Percentiles rank a stretch among this genome's conserved stretches.
phyloP scores from a whole-genome alignment of 140 eudicot genomes.

The Stevia rebaudiana region DNA sequence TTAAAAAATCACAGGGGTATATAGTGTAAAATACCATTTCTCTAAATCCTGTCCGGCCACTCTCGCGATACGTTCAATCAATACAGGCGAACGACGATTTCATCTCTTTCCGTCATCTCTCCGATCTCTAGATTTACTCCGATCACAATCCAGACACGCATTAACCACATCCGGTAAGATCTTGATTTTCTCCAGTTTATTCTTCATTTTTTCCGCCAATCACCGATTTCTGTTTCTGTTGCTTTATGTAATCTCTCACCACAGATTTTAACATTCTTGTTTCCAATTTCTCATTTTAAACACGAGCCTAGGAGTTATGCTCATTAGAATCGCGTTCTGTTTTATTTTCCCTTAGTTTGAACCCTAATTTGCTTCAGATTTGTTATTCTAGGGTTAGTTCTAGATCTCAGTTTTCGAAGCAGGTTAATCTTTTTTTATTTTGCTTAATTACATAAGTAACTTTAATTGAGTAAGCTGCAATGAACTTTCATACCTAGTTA shows the following conservation, averaged over 20 bases:
- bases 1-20: not conserved
- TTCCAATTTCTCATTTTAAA: not conserved
- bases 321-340: not conserved
- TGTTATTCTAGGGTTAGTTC: constrained; percentile 24
- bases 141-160: constrained; percentile 9
- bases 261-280: not conserved
- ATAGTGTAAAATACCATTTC: constrained; percentile 11
- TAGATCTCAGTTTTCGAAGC: constrained; percentile 22
- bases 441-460: not conserved
- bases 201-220: not conserved
- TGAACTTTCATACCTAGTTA: not conserved
- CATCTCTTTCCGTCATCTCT: constrained; percentile 5
- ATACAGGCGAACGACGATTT: not conserved
- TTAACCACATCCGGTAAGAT: constrained; percentile 28
- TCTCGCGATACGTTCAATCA: not conserved
- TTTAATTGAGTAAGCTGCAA: constrained; percentile 9
- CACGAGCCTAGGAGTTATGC: not conserved
- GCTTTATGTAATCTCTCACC: not conserved
- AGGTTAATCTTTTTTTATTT: not conserved
- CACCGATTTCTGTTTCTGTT: not conserved
- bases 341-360: not conserved
- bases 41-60: constrained; percentile 10
- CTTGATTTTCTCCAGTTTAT: constrained; percentile 16
- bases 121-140: not conserved
- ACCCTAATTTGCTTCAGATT: constrained; percentile 7